phyloP scores from a whole-genome alignment of 2,329 filamentous ascomycete species.

The Didymella sp. region DNA sequence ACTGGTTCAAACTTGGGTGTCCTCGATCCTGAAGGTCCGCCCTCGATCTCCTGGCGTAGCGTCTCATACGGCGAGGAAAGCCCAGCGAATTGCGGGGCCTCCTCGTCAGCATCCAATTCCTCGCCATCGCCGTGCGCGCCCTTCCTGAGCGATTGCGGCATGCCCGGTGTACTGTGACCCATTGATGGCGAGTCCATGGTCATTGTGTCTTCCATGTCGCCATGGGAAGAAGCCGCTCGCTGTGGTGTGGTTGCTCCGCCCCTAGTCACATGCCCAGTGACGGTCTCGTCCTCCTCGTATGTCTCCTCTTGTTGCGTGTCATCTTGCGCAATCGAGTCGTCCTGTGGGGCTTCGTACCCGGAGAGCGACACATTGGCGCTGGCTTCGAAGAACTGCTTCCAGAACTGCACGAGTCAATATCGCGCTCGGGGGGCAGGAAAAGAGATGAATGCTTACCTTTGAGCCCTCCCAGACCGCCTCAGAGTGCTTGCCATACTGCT shows the following conservation, averaged over 20 bases:
- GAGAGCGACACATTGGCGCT: constrained; percentile 96
- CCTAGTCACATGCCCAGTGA: constrained; percentile 43
- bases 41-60: constrained; percentile 72
- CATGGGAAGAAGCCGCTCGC: constrained; percentile 43
- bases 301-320: constrained; percentile 48
- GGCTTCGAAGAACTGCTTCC: constrained; percentile 99
- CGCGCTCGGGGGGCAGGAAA: constrained; percentile 1
- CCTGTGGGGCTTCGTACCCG: constrained; percentile 81
- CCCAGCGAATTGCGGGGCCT: constrained; percentile 62
- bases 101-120: constrained; percentile 23
- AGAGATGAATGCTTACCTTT: constrained; percentile 64
- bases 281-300: constrained; percentile 55
- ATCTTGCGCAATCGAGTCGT: constrained; percentile 62
- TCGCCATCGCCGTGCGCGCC: constrained; percentile 20
- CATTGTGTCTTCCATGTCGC: constrained; percentile 64
- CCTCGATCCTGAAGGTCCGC: constrained; percentile 62
- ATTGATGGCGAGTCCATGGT: constrained; percentile 67
- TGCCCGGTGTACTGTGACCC: constrained; percentile 67
- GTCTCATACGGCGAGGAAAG: constrained; percentile 80
- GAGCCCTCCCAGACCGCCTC: constrained; percentile 95
- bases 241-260: constrained; percentile 55
- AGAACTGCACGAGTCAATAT: constrained; percentile 69
- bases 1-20: constrained; percentile 43
- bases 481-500: constrained; percentile 94
- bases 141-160: constrained; percentile 38